Evolutionary conservation across 257 asterid species (phyloP).

Genomic region (Fraxinus anomala): DNA sequence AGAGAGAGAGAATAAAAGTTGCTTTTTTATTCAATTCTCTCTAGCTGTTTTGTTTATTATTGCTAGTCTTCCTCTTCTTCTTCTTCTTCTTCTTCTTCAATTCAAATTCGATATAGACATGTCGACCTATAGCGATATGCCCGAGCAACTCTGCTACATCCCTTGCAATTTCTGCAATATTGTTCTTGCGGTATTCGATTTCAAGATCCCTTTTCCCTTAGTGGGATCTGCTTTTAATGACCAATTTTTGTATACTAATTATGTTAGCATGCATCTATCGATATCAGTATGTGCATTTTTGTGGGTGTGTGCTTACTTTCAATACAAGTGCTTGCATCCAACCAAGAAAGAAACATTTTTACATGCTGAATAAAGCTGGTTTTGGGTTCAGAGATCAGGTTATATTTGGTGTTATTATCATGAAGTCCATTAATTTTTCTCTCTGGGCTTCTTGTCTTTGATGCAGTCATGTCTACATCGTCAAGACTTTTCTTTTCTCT

Average conservation of each 20-base stretch:
- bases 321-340: constrained; percentile 6
- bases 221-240: constrained; percentile 43
- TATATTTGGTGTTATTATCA: constrained; percentile 33
- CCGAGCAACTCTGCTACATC: constrained; percentile 83
- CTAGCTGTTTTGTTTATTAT: constrained; percentile 13
- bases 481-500: constrained; percentile 36
- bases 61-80: constrained; percentile 5
- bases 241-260: background rate
- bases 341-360: constrained; percentile 28
- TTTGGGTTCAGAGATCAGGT: constrained; percentile 43
- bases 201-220: constrained; percentile 24
- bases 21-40: constrained; percentile 6
- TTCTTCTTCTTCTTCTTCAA: background rate
- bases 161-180: constrained; percentile 93
- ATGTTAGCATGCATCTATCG: constrained; percentile 25
- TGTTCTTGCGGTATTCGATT: constrained; percentile 74
- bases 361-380: constrained; percentile 57
- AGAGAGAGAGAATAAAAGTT: constrained; percentile 28
- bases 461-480: constrained; percentile 70
- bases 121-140: constrained; percentile 50
- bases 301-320: constrained; percentile 10
- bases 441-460: constrained; percentile 31
- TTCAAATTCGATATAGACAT: constrained; percentile 21
- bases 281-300: background rate
- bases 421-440: constrained; percentile 28